Evolutionary conservation across 2,329 filamentous ascomycete species (phyloP).

Genomic region (Fusarium euwallaceae): DNA sequence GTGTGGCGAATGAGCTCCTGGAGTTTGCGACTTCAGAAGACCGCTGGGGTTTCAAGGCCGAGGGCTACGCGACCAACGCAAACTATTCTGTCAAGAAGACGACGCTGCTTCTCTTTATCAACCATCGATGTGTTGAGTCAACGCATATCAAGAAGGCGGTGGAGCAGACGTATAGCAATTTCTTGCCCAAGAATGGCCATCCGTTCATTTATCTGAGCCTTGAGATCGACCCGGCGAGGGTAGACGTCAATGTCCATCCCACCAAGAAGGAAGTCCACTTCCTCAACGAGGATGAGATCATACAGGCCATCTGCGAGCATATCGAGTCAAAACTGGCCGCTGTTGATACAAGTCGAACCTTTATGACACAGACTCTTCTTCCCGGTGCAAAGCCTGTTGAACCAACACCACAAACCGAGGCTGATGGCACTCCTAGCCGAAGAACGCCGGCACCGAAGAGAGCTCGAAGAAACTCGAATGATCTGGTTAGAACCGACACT

Average conservation of each 20-base stretch:
- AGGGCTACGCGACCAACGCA: constrained; percentile 88
- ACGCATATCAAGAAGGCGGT: constrained; percentile 87
- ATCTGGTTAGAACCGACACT: constrained; percentile 89
- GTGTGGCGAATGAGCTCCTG: constrained; percentile 89
- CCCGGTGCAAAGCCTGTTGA: constrained; percentile 67
- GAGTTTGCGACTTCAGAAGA: constrained; percentile 79
- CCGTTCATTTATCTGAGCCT: constrained; percentile 94
- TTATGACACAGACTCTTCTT: constrained; percentile 92
- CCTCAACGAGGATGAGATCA: constrained; percentile 96
- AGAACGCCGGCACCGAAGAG: constrained; percentile 55
- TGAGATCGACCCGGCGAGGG: constrained; percentile 89
- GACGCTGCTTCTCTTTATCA: constrained; percentile 91
- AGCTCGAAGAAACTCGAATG: constrained; percentile 69
- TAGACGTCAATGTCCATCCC: constrained; percentile 98
- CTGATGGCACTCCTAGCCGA: constrained; percentile 49
- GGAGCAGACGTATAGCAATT: constrained; percentile 89
- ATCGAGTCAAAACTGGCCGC: constrained; percentile 83
- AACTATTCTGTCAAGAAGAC: constrained; percentile 96
- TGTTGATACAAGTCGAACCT: constrained; percentile 94
- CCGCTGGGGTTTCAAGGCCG: constrained; percentile 86
- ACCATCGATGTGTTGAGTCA: constrained; percentile 94
- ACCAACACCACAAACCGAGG: constrained; percentile 43
- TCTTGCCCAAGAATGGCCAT: constrained; percentile 92
- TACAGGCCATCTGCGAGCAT: constrained; percentile 84
- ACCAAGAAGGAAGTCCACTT: constrained; percentile 98